These are phyloP conservation scores for Monosporascus sp. DNA, from an alignment of 2,329 filamentous ascomycete genomes.

Conservation along the genomic window DNA sequence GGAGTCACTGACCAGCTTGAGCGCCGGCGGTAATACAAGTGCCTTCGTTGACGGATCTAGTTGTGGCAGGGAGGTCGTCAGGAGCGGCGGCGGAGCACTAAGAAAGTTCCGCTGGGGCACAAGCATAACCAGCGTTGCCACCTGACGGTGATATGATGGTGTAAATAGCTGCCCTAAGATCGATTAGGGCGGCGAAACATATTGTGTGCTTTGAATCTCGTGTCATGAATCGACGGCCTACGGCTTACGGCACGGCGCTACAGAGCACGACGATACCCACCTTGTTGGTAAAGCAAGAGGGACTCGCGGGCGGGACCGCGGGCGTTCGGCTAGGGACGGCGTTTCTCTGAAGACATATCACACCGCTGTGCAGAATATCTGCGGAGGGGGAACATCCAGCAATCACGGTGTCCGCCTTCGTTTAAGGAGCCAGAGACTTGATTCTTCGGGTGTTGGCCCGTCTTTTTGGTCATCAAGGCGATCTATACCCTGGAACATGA, in stretches of 20 bases:
- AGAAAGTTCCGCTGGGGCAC: constrained; percentile 49
- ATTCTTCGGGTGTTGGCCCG: too few species aligned
- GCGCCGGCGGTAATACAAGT: constrained; percentile 37
- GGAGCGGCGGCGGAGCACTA: constrained; percentile 45
- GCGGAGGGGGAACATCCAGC: too few species aligned
- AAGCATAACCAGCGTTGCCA: constrained; percentile 28
- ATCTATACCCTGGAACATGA: too few species aligned
- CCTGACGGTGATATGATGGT: not conserved
- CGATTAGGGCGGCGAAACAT: not conserved
- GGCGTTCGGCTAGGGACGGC: too few species aligned
- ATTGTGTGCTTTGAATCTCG: not conserved
- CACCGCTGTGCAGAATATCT: too few species aligned
- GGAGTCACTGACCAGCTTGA: constrained; percentile 43
- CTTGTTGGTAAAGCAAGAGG: not conserved
- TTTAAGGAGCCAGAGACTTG: too few species aligned
- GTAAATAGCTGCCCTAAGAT: not conserved
- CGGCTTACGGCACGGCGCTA: not conserved
- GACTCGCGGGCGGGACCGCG: too few species aligned
- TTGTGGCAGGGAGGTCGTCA: constrained; percentile 49
- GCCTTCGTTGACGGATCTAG: constrained; percentile 36
- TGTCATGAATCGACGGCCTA: constrained; percentile 9
- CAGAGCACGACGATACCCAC: not conserved
- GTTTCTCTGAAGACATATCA: too few species aligned
- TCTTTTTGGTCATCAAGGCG: too few species aligned
- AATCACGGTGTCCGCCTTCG: too few species aligned